phyloP scores from a whole-genome alignment of 2,329 filamentous ascomycete genomes.

The Rutstroemia sp. region DNA sequence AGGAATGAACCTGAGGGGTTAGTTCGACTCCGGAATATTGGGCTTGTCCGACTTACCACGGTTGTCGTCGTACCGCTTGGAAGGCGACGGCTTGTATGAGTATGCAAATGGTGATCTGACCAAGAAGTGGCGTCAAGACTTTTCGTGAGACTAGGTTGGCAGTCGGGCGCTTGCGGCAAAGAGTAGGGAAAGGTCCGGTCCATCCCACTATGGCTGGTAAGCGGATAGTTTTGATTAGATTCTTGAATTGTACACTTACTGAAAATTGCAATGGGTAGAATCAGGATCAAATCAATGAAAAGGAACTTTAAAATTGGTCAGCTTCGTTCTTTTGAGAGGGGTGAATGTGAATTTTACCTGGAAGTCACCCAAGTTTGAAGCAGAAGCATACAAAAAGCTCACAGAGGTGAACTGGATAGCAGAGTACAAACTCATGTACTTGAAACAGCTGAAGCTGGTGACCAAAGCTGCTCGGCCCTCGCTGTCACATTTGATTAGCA shows the following conservation, averaged over 20 bases:
- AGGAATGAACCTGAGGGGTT: conserved; percentile 58
- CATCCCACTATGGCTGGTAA: conserved; percentile 77
- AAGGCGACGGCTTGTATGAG: conserved; percentile 69
- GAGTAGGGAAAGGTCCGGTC: conserved; percentile 72
- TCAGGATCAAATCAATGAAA: conserved; percentile 88
- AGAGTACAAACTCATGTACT: conserved; percentile 98
- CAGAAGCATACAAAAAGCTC: conserved; percentile 90
- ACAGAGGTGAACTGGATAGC: conserved; percentile 99
- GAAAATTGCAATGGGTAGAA: conserved; percentile 93
- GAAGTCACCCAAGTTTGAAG: conserved; percentile 92
- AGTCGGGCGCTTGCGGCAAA: conserved; percentile 81
- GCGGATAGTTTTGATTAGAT: conserved; percentile 1
- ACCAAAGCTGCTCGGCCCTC: conserved; percentile 91
- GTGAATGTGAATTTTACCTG: conserved; percentile 44
- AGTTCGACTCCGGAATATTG: not conserved
- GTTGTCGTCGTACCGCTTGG: conserved; percentile 65
- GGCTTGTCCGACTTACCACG: conserved; percentile 52
- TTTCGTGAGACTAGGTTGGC: conserved; percentile 89
- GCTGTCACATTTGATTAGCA: conserved; percentile 31
- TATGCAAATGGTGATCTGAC: conserved; percentile 79
- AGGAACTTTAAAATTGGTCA: conserved; percentile 53
- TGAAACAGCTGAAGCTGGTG: conserved; percentile 99
- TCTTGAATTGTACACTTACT: conserved; percentile 43
- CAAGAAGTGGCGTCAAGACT: conserved; percentile 79
- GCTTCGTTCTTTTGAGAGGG: not conserved